Conservation (phyloP, 129 eudicot genomes). For the Calendula officinalis region DNA sequence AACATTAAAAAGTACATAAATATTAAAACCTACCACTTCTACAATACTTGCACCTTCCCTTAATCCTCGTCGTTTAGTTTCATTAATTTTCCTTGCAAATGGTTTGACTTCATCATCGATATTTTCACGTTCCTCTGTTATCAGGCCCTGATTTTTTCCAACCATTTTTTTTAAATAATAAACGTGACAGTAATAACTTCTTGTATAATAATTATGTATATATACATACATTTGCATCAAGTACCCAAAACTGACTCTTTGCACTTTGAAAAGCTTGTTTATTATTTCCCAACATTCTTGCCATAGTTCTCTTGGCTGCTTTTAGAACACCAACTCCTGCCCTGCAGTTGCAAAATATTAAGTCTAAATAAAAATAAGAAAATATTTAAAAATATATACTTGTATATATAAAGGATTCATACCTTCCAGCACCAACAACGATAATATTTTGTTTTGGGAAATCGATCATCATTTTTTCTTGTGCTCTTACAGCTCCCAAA, state of each 20-base stretch:
- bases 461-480: conserved; percentile 83
- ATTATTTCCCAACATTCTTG: conserved; percentile 85
- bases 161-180: not conserved
- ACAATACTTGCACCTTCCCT: conserved; percentile 83
- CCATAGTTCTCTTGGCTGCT: conserved; percentile 98
- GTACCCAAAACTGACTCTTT: conserved; percentile 86
- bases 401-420: no score
- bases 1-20: not conserved
- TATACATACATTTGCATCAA: conserved; percentile 74
- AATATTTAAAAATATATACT: not conserved
- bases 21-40: conserved; percentile 69
- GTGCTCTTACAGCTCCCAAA: conserved; percentile 97
- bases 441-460: conserved; percentile 92
- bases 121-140: conserved; percentile 76
- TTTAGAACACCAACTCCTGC: conserved; percentile 93
- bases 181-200: not conserved
- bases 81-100: conserved; percentile 77
- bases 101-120: conserved; percentile 77
- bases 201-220: not conserved
- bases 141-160: conserved; percentile 56
- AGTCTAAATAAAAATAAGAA: conserved; percentile 1
- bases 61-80: conserved; percentile 62
- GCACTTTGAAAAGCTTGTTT: conserved; percentile 89
- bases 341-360: conserved; percentile 41
- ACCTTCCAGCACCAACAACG: conserved; percentile 98